These are phyloP conservation scores for Coemansia sp. DNA, from an alignment of 192 early-diverging fungal species.

Conservation along the genomic window DNA sequence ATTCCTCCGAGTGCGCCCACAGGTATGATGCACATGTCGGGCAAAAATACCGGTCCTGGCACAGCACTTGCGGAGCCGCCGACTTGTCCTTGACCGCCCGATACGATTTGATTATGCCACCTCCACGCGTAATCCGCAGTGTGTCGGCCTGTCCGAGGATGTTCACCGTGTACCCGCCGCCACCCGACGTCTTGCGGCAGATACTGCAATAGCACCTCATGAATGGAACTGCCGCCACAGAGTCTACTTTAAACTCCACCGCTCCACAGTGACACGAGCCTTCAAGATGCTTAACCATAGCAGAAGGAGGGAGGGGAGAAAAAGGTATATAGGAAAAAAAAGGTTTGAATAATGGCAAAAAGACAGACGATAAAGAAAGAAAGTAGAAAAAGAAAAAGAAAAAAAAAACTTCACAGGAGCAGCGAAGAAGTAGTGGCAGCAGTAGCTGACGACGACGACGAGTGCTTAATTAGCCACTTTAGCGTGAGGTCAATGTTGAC, in stretches of 20 bases:
- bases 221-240: slow-evolving; percentile 59
- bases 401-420: neutral
- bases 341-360: neutral
- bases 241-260: slow-evolving; percentile 56
- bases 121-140: slow-evolving; percentile 42
- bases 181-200: slow-evolving; percentile 67
- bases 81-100: slow-evolving; percentile 48
- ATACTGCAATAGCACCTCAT: slow-evolving; percentile 67
- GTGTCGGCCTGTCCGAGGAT: slow-evolving; percentile 57
- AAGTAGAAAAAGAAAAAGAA: neutral
- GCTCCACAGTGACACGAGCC: slow-evolving; percentile 70
- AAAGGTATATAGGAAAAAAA: neutral
- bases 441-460: slow-evolving; percentile 37
- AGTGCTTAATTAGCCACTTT: slow-evolving; percentile 93
- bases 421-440: slow-evolving; percentile 7
- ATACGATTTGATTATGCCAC: slow-evolving; percentile 41
- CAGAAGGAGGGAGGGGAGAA: too few relatives aligned
- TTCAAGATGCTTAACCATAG: slow-evolving; percentile 51
- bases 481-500: slow-evolving; percentile 97
- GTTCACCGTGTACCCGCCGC: slow-evolving; percentile 61
- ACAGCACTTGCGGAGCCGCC: slow-evolving; percentile 33
- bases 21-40: slow-evolving; percentile 60
- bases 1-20: slow-evolving; percentile 44
- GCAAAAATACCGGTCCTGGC: slow-evolving; percentile 63
- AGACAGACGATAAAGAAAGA: slow-evolving; percentile 2